Evolutionary conservation across 2,329 filamentous ascomycete species (phyloP), one percentile per base, ranked within the genome.

Genomic region (Metarhizium anisopliae): DNA sequence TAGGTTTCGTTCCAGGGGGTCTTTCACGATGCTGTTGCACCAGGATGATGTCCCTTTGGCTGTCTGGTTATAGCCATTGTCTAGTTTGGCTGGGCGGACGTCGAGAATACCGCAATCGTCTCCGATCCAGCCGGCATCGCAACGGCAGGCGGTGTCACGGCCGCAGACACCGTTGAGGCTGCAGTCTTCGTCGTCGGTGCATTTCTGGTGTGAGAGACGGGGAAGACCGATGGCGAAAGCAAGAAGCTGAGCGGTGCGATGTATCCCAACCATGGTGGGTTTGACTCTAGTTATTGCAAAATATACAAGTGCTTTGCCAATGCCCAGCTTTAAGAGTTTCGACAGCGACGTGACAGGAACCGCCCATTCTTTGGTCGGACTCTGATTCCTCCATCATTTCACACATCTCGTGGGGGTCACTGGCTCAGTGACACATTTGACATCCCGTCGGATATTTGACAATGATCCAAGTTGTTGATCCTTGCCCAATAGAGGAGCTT

Each of bases 21-120:
- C 77, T 43, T 73, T 73, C 0, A 78, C 53, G 38, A 79, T 75
- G 13, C 70, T 70, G 0, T 72, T 74, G 14, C 76, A 74, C 77
- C 76, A 79, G 0, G 75, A 78, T 0, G 76, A 76, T 51, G 73
- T 75, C 16, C 70, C 68, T 1, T 61, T 64, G 4, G 53, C 59
- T 13, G 76, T 78, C 55, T 73, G 65, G 58, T 79, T 78, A 60
- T 79, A 79, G 1, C 76, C 77, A 0, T 43, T 43, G 51, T 53
- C 68, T 70, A 69, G 63, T 4, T 65, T 69, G 0, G 71, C 74
- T 0, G 75, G 74, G 1, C 64, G 66, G 2, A 79, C 66, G 54
- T 79, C 74, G 0, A 79, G 67, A 7, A 69, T 63, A 4, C 75
- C 70, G 55, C 77, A 79, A 59, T 77, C 73, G 2, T 61, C 55